phyloP scores from a whole-genome alignment of 2,329 filamentous ascomycete genomes.

The Xylaria sp. region DNA sequence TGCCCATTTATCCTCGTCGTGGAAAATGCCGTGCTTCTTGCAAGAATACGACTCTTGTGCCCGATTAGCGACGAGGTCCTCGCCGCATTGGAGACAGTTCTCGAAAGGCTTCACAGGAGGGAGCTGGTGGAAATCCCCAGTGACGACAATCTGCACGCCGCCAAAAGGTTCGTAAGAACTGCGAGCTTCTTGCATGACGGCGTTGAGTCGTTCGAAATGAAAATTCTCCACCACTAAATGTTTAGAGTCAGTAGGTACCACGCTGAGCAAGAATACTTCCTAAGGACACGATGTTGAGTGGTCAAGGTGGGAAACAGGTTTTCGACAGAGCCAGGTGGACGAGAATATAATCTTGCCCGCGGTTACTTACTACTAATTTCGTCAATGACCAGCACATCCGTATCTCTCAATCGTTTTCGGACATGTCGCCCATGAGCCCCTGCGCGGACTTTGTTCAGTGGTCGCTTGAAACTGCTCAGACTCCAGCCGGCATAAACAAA shows the following conservation, averaged over 20 bases:
- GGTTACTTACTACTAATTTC: constrained; percentile 65
- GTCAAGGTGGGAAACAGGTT: background rate
- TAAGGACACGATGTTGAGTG: background rate
- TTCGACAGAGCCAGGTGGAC: background rate
- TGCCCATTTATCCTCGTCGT: constrained; percentile 68
- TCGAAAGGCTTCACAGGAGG: constrained; percentile 68
- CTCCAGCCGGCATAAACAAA: constrained; percentile 69
- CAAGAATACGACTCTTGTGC: constrained; percentile 49
- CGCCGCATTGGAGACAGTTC: constrained; percentile 62
- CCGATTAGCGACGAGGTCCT: constrained; percentile 39
- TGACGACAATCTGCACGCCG: constrained; percentile 66
- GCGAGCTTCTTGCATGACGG: constrained; percentile 56
- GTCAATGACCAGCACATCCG: constrained; percentile 70
- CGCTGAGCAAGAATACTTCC: background rate
- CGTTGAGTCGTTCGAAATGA: constrained; percentile 63
- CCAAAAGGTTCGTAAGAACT: constrained; percentile 49
- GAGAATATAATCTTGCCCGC: background rate
- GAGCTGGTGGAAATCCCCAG: constrained; percentile 71
- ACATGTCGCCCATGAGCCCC: constrained; percentile 50
- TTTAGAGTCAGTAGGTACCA: constrained; percentile 1
- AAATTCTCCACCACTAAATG: constrained; percentile 65
- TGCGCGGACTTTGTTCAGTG: constrained; percentile 51
- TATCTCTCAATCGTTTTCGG: constrained; percentile 54
- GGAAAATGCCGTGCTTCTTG: constrained; percentile 52
- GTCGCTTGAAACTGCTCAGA: constrained; percentile 57